These are phyloP conservation scores for Boletus rubescentipes DNA, from an alignment of 768 basidiomycete species.

Conservation along the genomic window DNA sequence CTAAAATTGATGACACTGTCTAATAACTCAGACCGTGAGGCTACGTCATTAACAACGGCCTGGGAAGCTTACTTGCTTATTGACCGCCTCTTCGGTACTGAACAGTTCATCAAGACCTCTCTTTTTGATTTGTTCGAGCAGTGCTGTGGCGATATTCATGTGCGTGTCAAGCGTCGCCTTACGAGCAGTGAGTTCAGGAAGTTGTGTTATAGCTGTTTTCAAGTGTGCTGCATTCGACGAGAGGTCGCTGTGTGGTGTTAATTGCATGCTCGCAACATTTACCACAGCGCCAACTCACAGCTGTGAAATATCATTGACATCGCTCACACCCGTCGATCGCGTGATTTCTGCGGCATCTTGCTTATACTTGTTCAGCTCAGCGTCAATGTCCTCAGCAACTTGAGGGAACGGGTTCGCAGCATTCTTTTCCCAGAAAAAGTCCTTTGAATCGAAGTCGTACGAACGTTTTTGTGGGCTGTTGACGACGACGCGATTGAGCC, in stretches of 20 bases:
- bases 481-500: slow-evolving; percentile 91
- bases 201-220: slow-evolving; percentile 94
- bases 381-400: slow-evolving; percentile 96
- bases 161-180: slow-evolving; percentile 97
- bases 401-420: slow-evolving; percentile 96
- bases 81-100: slow-evolving; percentile 89
- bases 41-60: background rate
- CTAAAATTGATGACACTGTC: slow-evolving; percentile 78
- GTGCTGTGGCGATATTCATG: slow-evolving; percentile 97
- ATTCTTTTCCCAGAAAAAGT: slow-evolving; percentile 99
- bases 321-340: slow-evolving; percentile 91
- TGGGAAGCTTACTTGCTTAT: slow-evolving; percentile 62
- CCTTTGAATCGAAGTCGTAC: slow-evolving; percentile 96
- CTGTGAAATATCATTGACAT: slow-evolving; percentile 93
- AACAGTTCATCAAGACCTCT: slow-evolving; percentile 96
- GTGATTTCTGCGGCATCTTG: slow-evolving; percentile 97
- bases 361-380: slow-evolving; percentile 89
- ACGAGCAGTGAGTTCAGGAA: slow-evolving; percentile 94
- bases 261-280: background rate
- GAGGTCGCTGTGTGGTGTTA: slow-evolving; percentile 56
- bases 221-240: slow-evolving; percentile 91
- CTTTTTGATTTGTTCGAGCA: slow-evolving; percentile 93
- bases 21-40: slow-evolving; percentile 30
- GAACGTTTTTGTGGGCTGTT: slow-evolving; percentile 70
- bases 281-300: slow-evolving; percentile 53